phyloP scores from a whole-genome alignment of 2,329 filamentous ascomycete species.

The Onygenales sp. region DNA sequence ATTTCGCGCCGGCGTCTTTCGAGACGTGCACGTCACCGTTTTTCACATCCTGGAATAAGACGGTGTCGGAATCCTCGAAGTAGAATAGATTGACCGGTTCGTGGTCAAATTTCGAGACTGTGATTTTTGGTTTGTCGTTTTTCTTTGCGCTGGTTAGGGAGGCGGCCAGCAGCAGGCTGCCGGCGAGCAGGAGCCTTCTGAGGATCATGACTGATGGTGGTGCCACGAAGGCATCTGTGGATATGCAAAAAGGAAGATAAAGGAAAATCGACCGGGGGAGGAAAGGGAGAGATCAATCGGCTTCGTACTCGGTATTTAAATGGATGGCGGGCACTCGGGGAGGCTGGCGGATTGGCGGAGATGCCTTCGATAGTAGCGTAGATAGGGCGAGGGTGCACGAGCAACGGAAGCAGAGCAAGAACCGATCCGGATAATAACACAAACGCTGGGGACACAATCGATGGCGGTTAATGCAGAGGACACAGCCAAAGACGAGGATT shows the following conservation, averaged over 20 bases:
- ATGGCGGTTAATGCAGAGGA: too few species aligned
- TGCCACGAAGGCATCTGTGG: slow-evolving; percentile 7
- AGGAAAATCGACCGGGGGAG: background rate
- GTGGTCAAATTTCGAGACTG: slow-evolving; percentile 55
- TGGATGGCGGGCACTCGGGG: background rate
- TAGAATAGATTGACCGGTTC: slow-evolving; percentile 66
- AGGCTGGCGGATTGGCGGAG: too few species aligned
- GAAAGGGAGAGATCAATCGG: background rate
- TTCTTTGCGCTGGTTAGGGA: slow-evolving; percentile 39
- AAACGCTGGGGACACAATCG: too few species aligned
- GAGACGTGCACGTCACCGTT: slow-evolving; percentile 65
- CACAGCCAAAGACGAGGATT: too few species aligned
- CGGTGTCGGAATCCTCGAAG: slow-evolving; percentile 78
- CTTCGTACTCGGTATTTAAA: background rate
- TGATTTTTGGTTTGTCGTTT: slow-evolving; percentile 54
- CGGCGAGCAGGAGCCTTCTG: slow-evolving; percentile 37
- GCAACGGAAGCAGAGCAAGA: too few species aligned
- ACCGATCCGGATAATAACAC: too few species aligned
- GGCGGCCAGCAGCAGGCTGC: slow-evolving; percentile 43
- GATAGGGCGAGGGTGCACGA: too few species aligned
- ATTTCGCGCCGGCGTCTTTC: slow-evolving; percentile 67
- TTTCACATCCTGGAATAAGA: slow-evolving; percentile 62
- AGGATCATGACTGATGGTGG: slow-evolving; percentile 27
- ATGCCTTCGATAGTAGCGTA: too few species aligned
- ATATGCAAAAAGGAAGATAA: background rate